Conservation (phyloP, 768 basidiomycete species). For the Lyophyllum shimeji region DNA sequence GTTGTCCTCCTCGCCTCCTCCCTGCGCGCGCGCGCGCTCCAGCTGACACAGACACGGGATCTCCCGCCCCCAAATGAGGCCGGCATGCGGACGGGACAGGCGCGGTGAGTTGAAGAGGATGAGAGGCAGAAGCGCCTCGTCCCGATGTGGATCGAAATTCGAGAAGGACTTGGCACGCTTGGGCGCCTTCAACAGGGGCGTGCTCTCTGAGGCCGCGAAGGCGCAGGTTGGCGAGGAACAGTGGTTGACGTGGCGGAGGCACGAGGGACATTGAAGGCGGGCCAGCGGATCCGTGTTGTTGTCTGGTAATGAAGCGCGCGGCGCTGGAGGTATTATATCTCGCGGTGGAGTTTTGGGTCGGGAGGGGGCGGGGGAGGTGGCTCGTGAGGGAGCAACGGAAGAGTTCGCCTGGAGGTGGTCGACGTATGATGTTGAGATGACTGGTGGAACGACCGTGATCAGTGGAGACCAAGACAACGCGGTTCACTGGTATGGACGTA, state of each 20-base stretch:
- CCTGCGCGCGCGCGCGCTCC: conserved; percentile 5
- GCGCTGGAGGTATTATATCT: background rate
- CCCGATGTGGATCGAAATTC: conserved; percentile 12
- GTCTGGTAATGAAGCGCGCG: background rate
- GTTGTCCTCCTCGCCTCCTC: conserved; percentile 5
- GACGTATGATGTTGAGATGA: conserved; percentile 74
- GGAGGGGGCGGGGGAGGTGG: conserved; percentile 24
- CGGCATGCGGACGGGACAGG: conserved; percentile 15
- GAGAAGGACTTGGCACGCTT: conserved; percentile 15
- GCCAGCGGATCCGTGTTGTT: background rate
- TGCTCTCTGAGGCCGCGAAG: conserved; percentile 4
- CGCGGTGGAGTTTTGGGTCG: conserved; percentile 18
- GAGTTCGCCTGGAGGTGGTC: conserved; percentile 65
- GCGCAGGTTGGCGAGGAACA: conserved; percentile 5
- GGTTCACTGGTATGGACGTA: conserved; percentile 31
- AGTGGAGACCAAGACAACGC: background rate
- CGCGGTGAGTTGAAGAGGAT: conserved; percentile 20
- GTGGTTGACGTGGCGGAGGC: background rate
- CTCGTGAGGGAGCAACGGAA: conserved; percentile 46
- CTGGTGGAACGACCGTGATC: conserved; percentile 33
- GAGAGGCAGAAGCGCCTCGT: conserved; percentile 15
- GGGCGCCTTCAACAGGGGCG: conserved; percentile 8
- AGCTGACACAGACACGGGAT: conserved; percentile 18
- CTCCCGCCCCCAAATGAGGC: conserved; percentile 15
- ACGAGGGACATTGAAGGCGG: background rate